Conservation (phyloP, 2,329 filamentous ascomycete genomes). For the Magnaporthiopsis rhizophila region DNA sequence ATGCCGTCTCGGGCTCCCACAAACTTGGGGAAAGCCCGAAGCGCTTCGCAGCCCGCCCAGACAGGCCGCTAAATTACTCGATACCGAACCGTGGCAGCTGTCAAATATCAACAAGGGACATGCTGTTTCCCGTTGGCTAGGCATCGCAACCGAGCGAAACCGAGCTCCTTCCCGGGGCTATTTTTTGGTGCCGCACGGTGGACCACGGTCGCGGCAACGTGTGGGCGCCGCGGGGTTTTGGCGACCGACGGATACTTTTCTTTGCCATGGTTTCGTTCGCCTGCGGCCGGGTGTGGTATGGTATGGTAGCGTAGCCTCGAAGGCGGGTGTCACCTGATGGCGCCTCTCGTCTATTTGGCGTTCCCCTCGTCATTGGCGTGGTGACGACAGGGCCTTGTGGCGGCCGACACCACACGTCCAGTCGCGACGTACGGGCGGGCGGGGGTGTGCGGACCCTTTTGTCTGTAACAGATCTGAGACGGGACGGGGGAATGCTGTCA, state of each 20-base stretch:
- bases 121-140: background rate
- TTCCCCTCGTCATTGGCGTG: background rate
- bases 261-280: too few relatives aligned
- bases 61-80: too few relatives aligned
- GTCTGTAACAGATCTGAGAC: slow-evolving; percentile 40
- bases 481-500: slow-evolving; percentile 16
- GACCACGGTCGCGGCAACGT: background rate
- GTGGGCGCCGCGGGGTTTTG: background rate
- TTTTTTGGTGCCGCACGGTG: slow-evolving; percentile 5
- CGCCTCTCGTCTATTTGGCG: background rate
- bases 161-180: background rate
- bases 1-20: background rate
- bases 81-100: too few relatives aligned
- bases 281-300: too few relatives aligned
- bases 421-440: slow-evolving; percentile 2
- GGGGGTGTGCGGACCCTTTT: slow-evolving; percentile 20
- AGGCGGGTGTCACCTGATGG: background rate
- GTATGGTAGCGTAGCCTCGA: too few relatives aligned
- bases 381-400: too few relatives aligned
- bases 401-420: too few relatives aligned
- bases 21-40: too few relatives aligned
- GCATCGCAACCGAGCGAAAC: background rate
- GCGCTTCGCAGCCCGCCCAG: too few relatives aligned
- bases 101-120: background rate
- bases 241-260: too few relatives aligned